Percentiles rank a stretch among this genome's conserved stretches.
phyloP scores from a whole-genome alignment of 768 basidiomycete species.

The Suillus bovinus region DNA sequence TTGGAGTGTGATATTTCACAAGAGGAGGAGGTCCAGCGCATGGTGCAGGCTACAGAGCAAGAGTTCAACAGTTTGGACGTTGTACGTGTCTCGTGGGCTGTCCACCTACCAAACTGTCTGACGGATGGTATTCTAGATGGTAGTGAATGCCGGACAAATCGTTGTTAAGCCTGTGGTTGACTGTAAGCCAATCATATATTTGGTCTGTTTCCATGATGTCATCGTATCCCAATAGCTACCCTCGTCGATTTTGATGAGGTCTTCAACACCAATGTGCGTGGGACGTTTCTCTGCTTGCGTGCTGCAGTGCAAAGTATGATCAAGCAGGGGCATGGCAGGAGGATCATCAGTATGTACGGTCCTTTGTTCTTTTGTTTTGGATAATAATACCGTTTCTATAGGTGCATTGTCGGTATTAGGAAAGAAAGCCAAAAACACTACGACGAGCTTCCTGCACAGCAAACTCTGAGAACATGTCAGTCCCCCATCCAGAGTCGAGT shows the following conservation, averaged over 20 bases:
- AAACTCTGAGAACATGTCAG: too few species aligned
- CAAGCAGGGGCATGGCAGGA: neutral
- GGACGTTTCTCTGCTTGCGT: neutral
- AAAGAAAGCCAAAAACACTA: too few species aligned
- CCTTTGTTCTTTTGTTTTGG: neutral
- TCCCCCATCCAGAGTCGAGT: too few species aligned
- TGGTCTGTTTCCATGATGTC: neutral
- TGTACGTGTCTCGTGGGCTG: slow-evolving; percentile 25
- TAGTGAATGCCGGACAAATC: slow-evolving; percentile 1
- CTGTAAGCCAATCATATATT: neutral
- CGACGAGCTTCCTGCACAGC: too few species aligned
- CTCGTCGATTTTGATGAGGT: neutral
- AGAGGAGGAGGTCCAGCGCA: slow-evolving; percentile 35
- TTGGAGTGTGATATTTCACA: too few species aligned
- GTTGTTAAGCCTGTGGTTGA: neutral
- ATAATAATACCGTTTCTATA: neutral
- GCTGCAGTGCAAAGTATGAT: neutral
- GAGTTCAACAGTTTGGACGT: slow-evolving; percentile 43
- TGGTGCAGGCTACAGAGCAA: slow-evolving; percentile 33
- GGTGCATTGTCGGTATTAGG: neutral
- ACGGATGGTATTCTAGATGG: neutral
- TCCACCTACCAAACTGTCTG: too few species aligned
- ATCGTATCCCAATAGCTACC: neutral
- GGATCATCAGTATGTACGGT: too few species aligned
- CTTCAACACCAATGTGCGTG: too few species aligned